Evolutionary conservation across 495 filamentous ascomycete species (phyloP), one percentile per base, ranked within the genome.

Genomic region (Aspergillus ellipticus): DNA sequence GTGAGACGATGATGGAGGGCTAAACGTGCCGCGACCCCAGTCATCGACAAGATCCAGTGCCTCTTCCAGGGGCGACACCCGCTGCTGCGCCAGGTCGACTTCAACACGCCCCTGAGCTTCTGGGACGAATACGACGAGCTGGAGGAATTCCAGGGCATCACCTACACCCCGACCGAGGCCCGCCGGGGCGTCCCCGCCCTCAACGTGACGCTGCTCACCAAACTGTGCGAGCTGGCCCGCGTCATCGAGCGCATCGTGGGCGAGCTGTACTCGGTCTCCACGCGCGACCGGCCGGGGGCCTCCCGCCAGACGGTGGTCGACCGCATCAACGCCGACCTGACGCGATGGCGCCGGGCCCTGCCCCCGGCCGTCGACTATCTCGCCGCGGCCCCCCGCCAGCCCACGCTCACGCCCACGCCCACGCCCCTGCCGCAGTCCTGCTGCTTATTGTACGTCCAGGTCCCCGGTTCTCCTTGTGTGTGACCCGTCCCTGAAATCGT

Each of bases 51-150:
- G 20, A 70, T 72, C 26, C 69, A 72, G 39, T 70, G 66, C 57
- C 63, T 72, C 5, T 65, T 63, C 37, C 69, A 72, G 55, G 69
- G 69, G 2, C 58, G 69, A 42, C 69, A 67, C 19, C 61, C 66
- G 1, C 59, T 65, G 42, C 63, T 72, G 8, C 68, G 63, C 9
- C 58, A 66, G 8, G 52, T 57, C 24, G 68, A 70, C 33, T 59
- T 66, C 52, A 68, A 64, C 43, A 63, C 60, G 6, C 66, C 67
- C 0, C 47, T 70, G 6, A 51, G 64, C 16, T 70, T 72, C 16
- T 31, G 68, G 17, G 67, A 70, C 28, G 62, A 72, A 16, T 72
- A 66, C 21, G 69, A 72, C n/a, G 69, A 70, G 35, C 57, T 68
- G 2, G 69, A 39, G n/a, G 35, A 39, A 39, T 39, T 39, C 35